Conservation (phyloP, 495 filamentous ascomycete genomes). For the Talaromyces stipitatus region DNA sequence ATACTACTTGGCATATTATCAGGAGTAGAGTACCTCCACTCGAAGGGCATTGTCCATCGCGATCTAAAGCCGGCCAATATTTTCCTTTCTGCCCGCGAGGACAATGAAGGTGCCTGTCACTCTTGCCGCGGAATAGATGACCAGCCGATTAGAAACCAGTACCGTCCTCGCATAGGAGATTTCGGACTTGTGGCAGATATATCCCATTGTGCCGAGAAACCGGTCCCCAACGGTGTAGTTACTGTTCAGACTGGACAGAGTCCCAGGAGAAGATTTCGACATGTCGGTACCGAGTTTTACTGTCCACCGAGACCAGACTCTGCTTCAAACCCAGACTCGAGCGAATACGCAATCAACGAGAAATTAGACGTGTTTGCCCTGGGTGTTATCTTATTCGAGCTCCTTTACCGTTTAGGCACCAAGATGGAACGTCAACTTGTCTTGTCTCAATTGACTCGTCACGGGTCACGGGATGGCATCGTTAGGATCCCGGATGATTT, state of each 20-base stretch:
- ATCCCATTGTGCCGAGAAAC: conserved; percentile 27
- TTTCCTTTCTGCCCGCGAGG: conserved; percentile 40
- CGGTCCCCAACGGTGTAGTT: neutral
- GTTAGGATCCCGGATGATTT: conserved; percentile 28
- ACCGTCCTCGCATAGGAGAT: conserved; percentile 44
- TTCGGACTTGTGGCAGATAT: conserved; percentile 50
- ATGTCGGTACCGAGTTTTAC: conserved; percentile 42
- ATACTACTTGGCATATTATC: conserved; percentile 37
- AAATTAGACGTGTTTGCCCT: conserved; percentile 48
- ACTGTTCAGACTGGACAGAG: neutral
- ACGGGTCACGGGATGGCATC: conserved; percentile 5
- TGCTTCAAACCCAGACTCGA: conserved; percentile 4
- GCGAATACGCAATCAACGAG: conserved; percentile 34
- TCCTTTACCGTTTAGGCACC: conserved; percentile 41
- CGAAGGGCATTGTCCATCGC: conserved; percentile 53
- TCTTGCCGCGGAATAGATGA: conserved; percentile 21
- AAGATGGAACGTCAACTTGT: conserved; percentile 48
- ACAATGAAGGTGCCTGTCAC: conserved; percentile 16
- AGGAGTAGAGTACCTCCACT: conserved; percentile 55
- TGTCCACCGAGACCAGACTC: conserved; percentile 19
- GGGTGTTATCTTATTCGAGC: conserved; percentile 47
- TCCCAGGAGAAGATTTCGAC: neutral
- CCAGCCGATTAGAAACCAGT: neutral
- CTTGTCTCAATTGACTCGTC: conserved; percentile 33
- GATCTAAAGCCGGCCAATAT: conserved; percentile 72